Conservation (phyloP, 148 eudicot genomes). For the Vaccinium darrowii region DNA sequence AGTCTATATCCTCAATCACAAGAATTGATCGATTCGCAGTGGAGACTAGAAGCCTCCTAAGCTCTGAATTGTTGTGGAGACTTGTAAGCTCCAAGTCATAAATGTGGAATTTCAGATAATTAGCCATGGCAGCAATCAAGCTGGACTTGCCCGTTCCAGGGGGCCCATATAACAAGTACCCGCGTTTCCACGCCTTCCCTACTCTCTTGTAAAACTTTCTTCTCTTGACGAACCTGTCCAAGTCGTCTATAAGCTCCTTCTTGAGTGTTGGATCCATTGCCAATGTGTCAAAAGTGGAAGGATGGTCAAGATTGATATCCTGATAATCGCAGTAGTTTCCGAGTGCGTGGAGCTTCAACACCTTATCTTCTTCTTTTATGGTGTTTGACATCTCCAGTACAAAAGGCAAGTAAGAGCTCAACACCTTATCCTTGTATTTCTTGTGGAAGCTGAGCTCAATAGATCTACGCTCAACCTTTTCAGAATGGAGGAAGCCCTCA, state of each 20-base stretch:
- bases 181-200: constrained; percentile 72
- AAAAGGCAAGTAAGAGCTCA: constrained; percentile 12
- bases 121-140: constrained; percentile 65
- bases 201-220: constrained; percentile 40
- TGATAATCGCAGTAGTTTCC: neutral
- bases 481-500: neutral
- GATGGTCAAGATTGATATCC: constrained; percentile 40
- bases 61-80: constrained; percentile 32
- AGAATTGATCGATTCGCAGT: constrained; percentile 45
- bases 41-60: constrained; percentile 37
- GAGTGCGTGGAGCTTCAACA: neutral
- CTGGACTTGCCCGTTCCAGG: constrained; percentile 69
- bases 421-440: constrained; percentile 23
- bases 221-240: constrained; percentile 44
- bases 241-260: constrained; percentile 31
- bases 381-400: neutral
- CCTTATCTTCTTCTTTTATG: neutral
- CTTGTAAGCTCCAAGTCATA: constrained; percentile 51
- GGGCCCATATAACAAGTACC: constrained; percentile 60
- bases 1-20: constrained; percentile 60
- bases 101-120: constrained; percentile 44
- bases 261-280: constrained; percentile 50
- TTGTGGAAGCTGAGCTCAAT: constrained; percentile 34
- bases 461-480: neutral
- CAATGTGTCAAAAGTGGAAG: constrained; percentile 48